Base-by-base conservation (phyloP, 1,284 basidiomycete genomes). In the Naganishia albida region DNA sequence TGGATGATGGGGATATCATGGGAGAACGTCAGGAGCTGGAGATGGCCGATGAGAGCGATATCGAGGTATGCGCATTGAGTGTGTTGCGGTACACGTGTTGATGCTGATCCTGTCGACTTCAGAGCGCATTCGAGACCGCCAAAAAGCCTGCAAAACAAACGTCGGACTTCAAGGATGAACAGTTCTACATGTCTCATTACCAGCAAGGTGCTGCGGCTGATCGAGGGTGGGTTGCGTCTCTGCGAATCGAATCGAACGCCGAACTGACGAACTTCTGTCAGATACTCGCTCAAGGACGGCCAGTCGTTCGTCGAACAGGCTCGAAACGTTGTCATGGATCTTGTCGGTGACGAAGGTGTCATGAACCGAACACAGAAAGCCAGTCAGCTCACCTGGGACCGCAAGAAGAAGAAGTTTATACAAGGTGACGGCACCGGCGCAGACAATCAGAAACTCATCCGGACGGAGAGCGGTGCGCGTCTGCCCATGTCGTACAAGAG, bases 361-460 rank as follows among this genome's bases (percentile, higher is more conserved):
- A 83, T 84, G 34, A 82, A 85, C 15, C 83, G 85, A 65, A 86
- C 87, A 65, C 87, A 88, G 64, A 87, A 85, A 52, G 85, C 87
- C 51, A 82, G 82, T 68, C 83, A 83, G 67, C 75, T 89, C 66
- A 86, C 81, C 38, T 99, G 96, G 96, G 94, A 98, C 78, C 89
- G 90, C 72, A 97, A 95, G 81, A 95, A 93, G 80, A 97, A 97
- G 78, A 93, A 90, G 73, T 98, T 98, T 71, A 83, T 96, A 46
- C 86, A 89, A 71, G 93, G 91, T 7, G 87, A 87, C 46, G 90
- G 90, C 12, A 83, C 82, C 38, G 93, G 94, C 4, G 86, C 91
- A 3, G 93, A 98, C 77, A 98, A 98, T 77, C 84, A 95, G 72
- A 98, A 97, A 79, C 83, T 99, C 71, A 90, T 99, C 71, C 87